phyloP scores from a whole-genome alignment of 495 filamentous ascomycete species.

The Amorphotheca resinae region DNA sequence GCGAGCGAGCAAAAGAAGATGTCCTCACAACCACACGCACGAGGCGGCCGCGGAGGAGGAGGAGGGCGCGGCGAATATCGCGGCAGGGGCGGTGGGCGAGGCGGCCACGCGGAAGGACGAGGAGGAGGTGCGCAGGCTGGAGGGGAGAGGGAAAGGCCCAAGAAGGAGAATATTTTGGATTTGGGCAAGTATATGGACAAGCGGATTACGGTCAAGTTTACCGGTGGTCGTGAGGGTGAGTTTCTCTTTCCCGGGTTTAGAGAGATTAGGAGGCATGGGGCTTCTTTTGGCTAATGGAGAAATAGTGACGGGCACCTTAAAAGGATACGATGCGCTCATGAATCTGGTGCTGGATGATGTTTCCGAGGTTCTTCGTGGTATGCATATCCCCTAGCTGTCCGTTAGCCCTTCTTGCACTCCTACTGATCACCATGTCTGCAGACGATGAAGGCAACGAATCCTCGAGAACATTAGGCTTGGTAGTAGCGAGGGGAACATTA shows the following conservation, averaged over 20 bases:
- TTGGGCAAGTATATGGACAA: slow-evolving; percentile 94
- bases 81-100: slow-evolving; percentile 25
- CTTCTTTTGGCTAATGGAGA: not conserved
- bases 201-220: slow-evolving; percentile 89
- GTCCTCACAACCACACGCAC: slow-evolving; percentile 10
- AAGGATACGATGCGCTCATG: slow-evolving; percentile 95
- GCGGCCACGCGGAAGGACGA: slow-evolving; percentile 33
- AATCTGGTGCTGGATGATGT: slow-evolving; percentile 94
- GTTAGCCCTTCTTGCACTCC: not conserved
- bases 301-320: slow-evolving; percentile 74
- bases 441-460: slow-evolving; percentile 88
- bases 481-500: slow-evolving; percentile 85
- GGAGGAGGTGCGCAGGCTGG: slow-evolving; percentile 30
- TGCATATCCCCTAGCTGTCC: slow-evolving; percentile 12
- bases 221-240: slow-evolving; percentile 81
- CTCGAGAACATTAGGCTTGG: slow-evolving; percentile 71
- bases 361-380: slow-evolving; percentile 78
- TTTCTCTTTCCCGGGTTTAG: not conserved
- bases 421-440: slow-evolving; percentile 20
- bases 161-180: slow-evolving; percentile 97
- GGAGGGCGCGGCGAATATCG: slow-evolving; percentile 31
- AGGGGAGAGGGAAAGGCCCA: slow-evolving; percentile 54
- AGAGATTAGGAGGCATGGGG: not conserved
- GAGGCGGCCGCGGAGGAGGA: slow-evolving; percentile 34
- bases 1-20: not conserved